Conservation (phyloP, 768 basidiomycete species). For the Austroboletus eburneus region DNA sequence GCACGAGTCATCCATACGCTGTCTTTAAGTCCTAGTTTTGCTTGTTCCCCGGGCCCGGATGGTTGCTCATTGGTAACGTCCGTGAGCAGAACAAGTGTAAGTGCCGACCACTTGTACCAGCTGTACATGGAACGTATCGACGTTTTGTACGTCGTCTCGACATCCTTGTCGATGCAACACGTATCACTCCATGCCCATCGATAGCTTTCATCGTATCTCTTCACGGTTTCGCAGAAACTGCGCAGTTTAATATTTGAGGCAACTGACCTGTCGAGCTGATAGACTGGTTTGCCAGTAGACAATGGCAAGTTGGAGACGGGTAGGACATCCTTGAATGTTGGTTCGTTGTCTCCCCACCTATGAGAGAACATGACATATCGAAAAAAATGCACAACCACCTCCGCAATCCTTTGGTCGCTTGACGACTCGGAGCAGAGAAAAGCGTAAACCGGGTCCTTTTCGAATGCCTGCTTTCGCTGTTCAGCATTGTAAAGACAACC, state of each 20-base stretch:
- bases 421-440: not conserved
- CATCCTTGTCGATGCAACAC: not conserved
- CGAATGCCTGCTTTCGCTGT: not conserved
- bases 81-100: not conserved
- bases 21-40: not conserved
- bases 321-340: not conserved
- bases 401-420: not conserved
- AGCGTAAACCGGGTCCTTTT: not conserved
- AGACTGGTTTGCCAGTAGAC: not conserved
- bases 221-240: not conserved
- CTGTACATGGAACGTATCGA: not conserved
- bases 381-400: not conserved
- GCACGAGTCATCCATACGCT: not conserved
- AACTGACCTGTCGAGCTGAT: not conserved
- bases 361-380: slow-evolving; percentile 1
- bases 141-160: not conserved
- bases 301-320: not conserved
- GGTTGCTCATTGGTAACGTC: not conserved
- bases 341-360: not conserved
- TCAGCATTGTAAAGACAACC: not conserved
- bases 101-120: not conserved
- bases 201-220: not conserved
- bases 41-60: too few relatives aligned
- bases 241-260: not conserved
- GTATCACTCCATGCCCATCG: not conserved